A percentile compares a stretch with the other conserved stretches of the same genome.
These are phyloP conservation scores for Amborella trichopoda DNA, from an alignment of 164 flowering plant species.

Conservation along the genomic window DNA sequence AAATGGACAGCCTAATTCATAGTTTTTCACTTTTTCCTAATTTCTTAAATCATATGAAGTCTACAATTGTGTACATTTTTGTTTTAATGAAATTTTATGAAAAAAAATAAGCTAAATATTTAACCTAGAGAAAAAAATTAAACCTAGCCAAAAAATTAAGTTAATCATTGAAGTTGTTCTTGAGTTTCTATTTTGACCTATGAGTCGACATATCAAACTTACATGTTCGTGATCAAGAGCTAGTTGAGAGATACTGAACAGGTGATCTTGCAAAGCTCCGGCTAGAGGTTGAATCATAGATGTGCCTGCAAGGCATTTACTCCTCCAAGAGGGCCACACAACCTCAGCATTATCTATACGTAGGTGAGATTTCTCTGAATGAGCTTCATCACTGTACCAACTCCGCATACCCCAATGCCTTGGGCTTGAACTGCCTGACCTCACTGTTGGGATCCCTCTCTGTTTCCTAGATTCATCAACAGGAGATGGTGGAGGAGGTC, in stretches of 20 bases:
- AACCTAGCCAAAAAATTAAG: too few relatives aligned
- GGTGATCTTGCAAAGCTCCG: slow-evolving; percentile 64
- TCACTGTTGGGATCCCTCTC: slow-evolving; percentile 84
- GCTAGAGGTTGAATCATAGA: slow-evolving; percentile 69
- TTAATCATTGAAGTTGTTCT: too few relatives aligned
- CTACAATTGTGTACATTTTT: too few relatives aligned
- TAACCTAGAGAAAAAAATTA: too few relatives aligned
- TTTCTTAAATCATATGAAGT: too few relatives aligned
- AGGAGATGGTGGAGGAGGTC: slow-evolving; percentile 84
- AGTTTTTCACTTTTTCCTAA: too few relatives aligned
- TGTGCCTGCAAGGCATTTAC: slow-evolving; percentile 45
- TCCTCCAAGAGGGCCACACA: slow-evolving; percentile 90
- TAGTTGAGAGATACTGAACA: slow-evolving; percentile 80
- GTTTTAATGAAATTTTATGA: too few relatives aligned
- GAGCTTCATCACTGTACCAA: slow-evolving; percentile 67
- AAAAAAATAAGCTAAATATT: too few relatives aligned
- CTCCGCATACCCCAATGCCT: slow-evolving; percentile 89
- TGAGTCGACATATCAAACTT: too few relatives aligned
- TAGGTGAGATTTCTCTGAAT: slow-evolving; percentile 46
- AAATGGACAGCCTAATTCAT: too few relatives aligned
- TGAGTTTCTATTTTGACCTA: too few relatives aligned
- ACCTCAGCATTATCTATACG: slow-evolving; percentile 73
- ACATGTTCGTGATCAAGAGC: slow-evolving; percentile 91
- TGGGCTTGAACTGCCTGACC: slow-evolving; percentile 99
- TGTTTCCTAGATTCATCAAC: slow-evolving; percentile 75